These are phyloP conservation scores for Cryoendolithus antarcticus DNA, from an alignment of 2,329 filamentous ascomycete species.

Conservation along the genomic window DNA sequence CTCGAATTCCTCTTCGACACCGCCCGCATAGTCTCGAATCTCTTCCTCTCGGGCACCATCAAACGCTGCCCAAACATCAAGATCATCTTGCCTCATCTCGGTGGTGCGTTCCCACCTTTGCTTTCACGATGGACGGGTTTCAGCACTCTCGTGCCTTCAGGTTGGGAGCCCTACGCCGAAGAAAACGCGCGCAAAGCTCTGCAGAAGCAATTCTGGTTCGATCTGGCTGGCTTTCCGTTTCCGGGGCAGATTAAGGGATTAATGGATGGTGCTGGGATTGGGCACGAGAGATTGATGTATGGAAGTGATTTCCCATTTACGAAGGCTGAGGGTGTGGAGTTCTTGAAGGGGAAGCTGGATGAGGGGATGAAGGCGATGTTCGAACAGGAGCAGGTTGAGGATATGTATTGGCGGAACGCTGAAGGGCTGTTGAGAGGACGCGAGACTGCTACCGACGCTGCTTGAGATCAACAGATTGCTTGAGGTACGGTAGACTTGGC, in stretches of 20 bases:
- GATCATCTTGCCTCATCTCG: conserved; percentile 38
- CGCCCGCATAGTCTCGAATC: conserved; percentile 35
- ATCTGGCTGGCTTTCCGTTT: conserved; percentile 40
- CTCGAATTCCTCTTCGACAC: conserved; percentile 45
- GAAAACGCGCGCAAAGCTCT: conserved; percentile 22
- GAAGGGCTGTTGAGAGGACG: conserved; percentile 16
- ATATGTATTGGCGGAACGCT: conserved; percentile 29
- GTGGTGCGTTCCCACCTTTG: conserved; percentile 34
- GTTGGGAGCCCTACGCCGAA: conserved; percentile 16
- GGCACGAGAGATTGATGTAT: conserved; percentile 36
- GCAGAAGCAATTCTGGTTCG: conserved; percentile 37
- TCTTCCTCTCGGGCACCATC: conserved; percentile 37
- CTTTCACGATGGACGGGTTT: conserved; percentile 33
- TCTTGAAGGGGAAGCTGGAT: conserved; percentile 30
- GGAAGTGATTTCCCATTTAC: conserved; percentile 44
- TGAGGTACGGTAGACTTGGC: too few relatives aligned
- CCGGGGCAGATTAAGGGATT: conserved; percentile 38
- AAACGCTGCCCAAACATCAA: conserved; percentile 33
- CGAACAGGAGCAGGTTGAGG: conserved; percentile 21
- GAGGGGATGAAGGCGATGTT: conserved; percentile 29
- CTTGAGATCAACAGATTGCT: too few relatives aligned
- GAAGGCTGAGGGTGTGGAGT: conserved; percentile 24
- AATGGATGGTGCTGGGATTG: conserved; percentile 27
- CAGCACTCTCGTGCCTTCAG: conserved; percentile 26
- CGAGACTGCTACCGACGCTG: too few relatives aligned